These are phyloP conservation scores for Aspergillus oerlinghausenensis DNA, from an alignment of 2,329 filamentous ascomycete genomes.

Conservation along the genomic window DNA sequence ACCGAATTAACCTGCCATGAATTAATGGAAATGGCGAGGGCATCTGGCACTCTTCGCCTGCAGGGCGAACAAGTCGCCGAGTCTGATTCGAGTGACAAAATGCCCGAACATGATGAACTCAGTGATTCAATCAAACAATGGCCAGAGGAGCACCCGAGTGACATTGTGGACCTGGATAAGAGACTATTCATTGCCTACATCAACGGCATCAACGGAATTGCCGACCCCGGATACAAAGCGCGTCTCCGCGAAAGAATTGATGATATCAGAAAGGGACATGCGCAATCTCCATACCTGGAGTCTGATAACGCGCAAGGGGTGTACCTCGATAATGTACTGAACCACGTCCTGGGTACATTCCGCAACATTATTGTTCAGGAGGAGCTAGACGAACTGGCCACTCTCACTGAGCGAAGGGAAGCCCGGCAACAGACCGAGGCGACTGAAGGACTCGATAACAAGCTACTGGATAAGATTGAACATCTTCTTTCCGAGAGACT, in stretches of 20 bases:
- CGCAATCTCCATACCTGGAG: slow-evolving; percentile 29
- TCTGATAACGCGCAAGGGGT: slow-evolving; percentile 25
- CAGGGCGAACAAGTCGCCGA: slow-evolving; percentile 17
- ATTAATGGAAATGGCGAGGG: slow-evolving; percentile 32
- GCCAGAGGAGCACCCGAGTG: slow-evolving; percentile 34
- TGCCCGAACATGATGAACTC: slow-evolving; percentile 13
- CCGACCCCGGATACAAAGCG: slow-evolving; percentile 28
- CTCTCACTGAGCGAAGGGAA: slow-evolving; percentile 21
- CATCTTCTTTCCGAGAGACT: slow-evolving; percentile 32
- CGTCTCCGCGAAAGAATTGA: slow-evolving; percentile 31
- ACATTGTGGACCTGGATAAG: slow-evolving; percentile 37
- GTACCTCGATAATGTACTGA: slow-evolving; percentile 34
- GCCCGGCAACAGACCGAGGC: slow-evolving; percentile 9
- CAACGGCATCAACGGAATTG: slow-evolving; percentile 38
- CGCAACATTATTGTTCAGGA: slow-evolving; percentile 35
- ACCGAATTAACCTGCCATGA: slow-evolving; percentile 38
- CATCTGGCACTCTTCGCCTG: slow-evolving; percentile 19
- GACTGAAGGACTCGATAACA: slow-evolving; percentile 10
- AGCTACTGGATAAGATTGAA: slow-evolving; percentile 32
- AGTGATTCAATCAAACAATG: slow-evolving; percentile 17
- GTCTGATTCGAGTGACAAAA: slow-evolving; percentile 11
- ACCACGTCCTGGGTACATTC: slow-evolving; percentile 38
- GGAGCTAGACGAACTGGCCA: slow-evolving; percentile 32
- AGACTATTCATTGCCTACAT: slow-evolving; percentile 38
- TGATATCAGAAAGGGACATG: slow-evolving; percentile 30